Conservation (phyloP, 2,329 filamentous ascomycete species). For the Paradendryphiella salina region DNA sequence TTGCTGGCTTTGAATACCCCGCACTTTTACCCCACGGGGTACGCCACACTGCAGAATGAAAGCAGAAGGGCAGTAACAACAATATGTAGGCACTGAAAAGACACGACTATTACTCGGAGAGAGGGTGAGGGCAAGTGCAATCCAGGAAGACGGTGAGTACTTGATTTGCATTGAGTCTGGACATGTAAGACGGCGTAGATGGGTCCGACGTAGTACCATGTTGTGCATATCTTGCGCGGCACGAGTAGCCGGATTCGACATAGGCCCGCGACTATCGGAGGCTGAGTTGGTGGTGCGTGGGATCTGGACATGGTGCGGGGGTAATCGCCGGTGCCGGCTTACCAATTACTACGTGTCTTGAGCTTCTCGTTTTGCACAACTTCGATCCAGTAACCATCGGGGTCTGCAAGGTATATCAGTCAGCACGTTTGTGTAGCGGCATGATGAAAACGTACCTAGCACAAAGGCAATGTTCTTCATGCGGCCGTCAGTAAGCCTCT, state of each 20-base stretch:
- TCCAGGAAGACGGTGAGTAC: background rate
- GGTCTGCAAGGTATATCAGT: conserved; percentile 49
- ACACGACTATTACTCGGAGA: background rate
- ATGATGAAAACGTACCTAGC: conserved; percentile 55
- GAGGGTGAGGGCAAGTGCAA: background rate
- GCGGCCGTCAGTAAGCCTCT: conserved; percentile 82
- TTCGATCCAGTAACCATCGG: conserved; percentile 83
- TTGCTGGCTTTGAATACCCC: conserved; percentile 36
- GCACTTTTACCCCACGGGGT: conserved; percentile 36
- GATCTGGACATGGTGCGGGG: conserved; percentile 15
- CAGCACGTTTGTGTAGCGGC: background rate
- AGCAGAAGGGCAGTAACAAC: background rate
- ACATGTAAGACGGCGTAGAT: background rate
- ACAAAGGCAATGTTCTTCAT: conserved; percentile 96
- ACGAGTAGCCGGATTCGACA: conserved; percentile 8
- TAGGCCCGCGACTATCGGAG: conserved; percentile 20
- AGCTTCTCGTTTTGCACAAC: conserved; percentile 77
- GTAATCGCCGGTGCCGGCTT: conserved; percentile 19
- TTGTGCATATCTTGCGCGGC: conserved; percentile 6
- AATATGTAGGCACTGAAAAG: background rate
- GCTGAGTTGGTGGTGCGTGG: conserved; percentile 15
- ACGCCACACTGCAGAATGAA: conserved; percentile 2
- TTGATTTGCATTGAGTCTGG: background rate
- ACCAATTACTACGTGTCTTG: conserved; percentile 50
- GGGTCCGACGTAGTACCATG: conserved; percentile 1